phyloP scores from a whole-genome alignment of 306 rosid species.

The Sesbania bispinosa region DNA sequence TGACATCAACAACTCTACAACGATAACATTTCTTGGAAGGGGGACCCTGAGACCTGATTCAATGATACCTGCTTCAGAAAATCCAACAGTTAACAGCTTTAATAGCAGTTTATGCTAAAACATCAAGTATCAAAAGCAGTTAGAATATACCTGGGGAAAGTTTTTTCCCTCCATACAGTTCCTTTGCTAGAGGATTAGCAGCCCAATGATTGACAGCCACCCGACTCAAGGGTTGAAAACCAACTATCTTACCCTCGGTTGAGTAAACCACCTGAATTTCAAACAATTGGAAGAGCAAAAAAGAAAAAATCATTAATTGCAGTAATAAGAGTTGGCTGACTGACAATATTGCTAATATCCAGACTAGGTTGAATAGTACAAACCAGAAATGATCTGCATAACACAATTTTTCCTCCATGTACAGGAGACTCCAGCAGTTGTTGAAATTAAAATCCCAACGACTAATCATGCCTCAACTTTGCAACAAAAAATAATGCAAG shows the following conservation, averaged over 20 bases:
- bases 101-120: conserved; percentile 8
- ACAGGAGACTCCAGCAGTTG: neutral
- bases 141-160: conserved; percentile 68
- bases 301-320: neutral
- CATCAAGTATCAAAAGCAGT: conserved; percentile 1
- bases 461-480: neutral
- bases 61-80: conserved; percentile 52
- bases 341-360: neutral
- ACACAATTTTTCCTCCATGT: neutral
- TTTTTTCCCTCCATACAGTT: conserved; percentile 74
- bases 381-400: no score
- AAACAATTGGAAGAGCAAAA: neutral
- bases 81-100: conserved; percentile 15
- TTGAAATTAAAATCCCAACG: neutral
- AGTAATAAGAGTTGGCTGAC: neutral
- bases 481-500: neutral
- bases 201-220: conserved; percentile 92
- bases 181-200: conserved; percentile 77
- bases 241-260: conserved; percentile 59
- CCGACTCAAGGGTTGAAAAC: conserved; percentile 86
- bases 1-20: conserved; percentile 80
- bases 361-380: neutral
- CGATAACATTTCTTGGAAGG: conserved; percentile 49
- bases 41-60: conserved; percentile 70
- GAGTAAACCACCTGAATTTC: conserved; percentile 74